Evolutionary conservation across 768 basidiomycete species (phyloP).

Genomic region (Leccinum obscurum): DNA sequence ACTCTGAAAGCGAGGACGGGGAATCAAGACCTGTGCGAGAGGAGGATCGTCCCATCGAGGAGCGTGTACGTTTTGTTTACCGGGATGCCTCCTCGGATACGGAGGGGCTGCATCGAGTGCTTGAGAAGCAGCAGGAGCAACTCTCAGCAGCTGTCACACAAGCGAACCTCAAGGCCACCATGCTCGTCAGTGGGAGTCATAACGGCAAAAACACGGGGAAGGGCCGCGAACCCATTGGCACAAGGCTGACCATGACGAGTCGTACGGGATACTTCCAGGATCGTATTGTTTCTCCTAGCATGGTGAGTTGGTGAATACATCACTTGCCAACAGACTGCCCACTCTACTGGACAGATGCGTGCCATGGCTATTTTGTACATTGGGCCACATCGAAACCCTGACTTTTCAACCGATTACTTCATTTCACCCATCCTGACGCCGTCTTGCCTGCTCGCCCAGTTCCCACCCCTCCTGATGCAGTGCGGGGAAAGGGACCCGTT

Average conservation of each 20-base stretch:
- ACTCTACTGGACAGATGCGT: slow-evolving; percentile 79
- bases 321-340: slow-evolving; percentile 2
- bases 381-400: slow-evolving; percentile 90
- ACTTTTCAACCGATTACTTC: slow-evolving; percentile 93
- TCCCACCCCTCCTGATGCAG: slow-evolving; percentile 91
- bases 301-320: slow-evolving; percentile 59
- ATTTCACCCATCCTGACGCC: slow-evolving; percentile 95
- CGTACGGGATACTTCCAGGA: slow-evolving; percentile 93
- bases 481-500: slow-evolving; percentile 96
- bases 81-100: slow-evolving; percentile 18
- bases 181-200: slow-evolving; percentile 35
- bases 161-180: slow-evolving; percentile 48
- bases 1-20: slow-evolving; percentile 51
- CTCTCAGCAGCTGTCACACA: slow-evolving; percentile 51
- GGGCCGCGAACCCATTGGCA: slow-evolving; percentile 69
- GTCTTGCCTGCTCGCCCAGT: slow-evolving; percentile 78
- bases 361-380: slow-evolving; percentile 99
- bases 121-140: slow-evolving; percentile 53
- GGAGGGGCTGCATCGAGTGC: slow-evolving; percentile 17
- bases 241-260: slow-evolving; percentile 92
- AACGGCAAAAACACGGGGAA: slow-evolving; percentile 31
- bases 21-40: slow-evolving; percentile 53
- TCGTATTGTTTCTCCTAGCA: slow-evolving; percentile 89
- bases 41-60: slow-evolving; percentile 73
- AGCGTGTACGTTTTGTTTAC: slow-evolving; percentile 67